Conservation (phyloP, 352 stramenopile species). For the Phytophthora meadii region DNA sequence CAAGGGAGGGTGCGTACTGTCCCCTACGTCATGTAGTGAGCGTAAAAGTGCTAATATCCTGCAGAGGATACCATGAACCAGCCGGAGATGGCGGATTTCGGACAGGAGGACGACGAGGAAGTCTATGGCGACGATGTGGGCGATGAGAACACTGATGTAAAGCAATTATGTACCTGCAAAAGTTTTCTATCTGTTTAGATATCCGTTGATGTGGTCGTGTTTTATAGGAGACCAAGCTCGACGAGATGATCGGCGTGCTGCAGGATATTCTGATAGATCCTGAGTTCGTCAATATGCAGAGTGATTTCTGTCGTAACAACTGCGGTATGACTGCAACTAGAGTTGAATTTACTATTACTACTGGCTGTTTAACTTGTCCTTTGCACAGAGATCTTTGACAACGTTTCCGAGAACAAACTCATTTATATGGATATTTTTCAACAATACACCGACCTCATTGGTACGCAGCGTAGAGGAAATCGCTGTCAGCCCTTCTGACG, state of each 20-base stretch:
- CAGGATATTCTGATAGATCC: slow-evolving; percentile 85
- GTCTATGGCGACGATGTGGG: slow-evolving; percentile 68
- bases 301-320: slow-evolving; percentile 79
- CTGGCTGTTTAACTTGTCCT: background rate
- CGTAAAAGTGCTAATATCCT: slow-evolving; percentile 8
- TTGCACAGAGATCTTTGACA: slow-evolving; percentile 78
- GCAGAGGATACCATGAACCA: slow-evolving; percentile 42
- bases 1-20: slow-evolving; percentile 18
- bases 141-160: slow-evolving; percentile 72
- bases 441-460: slow-evolving; percentile 82
- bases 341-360: background rate
- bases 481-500: slow-evolving; percentile 1
- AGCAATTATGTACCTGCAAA: background rate
- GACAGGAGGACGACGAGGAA: slow-evolving; percentile 55
- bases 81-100: slow-evolving; percentile 58
- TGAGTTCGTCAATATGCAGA: slow-evolving; percentile 81
- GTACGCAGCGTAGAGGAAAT: slow-evolving; percentile 33
- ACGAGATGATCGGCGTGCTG: slow-evolving; percentile 82
- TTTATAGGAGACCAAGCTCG: slow-evolving; percentile 67
- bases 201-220: background rate
- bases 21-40: background rate
- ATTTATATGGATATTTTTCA: slow-evolving; percentile 85
- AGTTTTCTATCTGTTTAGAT: background rate
- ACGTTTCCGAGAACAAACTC: slow-evolving; percentile 86
- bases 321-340: slow-evolving; percentile 55